Evolutionary conservation across 257 asterid genomes (phyloP), one percentile per base, ranked within the genome.

Genomic region (Salvia splendens): DNA sequence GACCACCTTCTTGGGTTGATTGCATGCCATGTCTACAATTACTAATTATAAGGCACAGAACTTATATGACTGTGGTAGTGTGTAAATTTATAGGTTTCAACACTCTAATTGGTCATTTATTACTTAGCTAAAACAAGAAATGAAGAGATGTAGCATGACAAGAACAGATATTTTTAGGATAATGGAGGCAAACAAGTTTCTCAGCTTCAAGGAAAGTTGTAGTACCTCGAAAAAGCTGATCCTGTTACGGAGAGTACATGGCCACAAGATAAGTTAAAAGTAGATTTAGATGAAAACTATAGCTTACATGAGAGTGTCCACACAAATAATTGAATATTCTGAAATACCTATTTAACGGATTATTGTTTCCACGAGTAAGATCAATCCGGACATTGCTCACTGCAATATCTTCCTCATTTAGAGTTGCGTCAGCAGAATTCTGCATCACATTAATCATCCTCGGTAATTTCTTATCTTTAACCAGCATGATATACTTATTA

Each of bases 151-250:
- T 5, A 48, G 16, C 10, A 48, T 63, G 4, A 7, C 8, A 35
- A 8, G 16, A 60, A 10, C 65, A 60, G 30, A 38, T 17, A 15
- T 8, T 17, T 3, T 9, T 5, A 57, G 64, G 46, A 43, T 43
- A 10, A 43, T 16, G 66, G 20, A 49, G 46, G 59, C 17, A 42
- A 30, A 33, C 3, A 12, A 63, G 41, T 38, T 35, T 53, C 15
- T n/a, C 11, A 56, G 69, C 43, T 48, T 54, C 24, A 30, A 60
- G 65, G 54, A 32, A 64, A 36, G 52, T 32, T 24, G 33, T 9
- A 54, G 69, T 84, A 92, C 96, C 98, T 87, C 46, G 83, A 85
- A 92, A 79, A 92, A 92, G 48, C 75, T 79, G 86, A 92, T 80
- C 81, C 97, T 92, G 96, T 75, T 32, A 79, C 41, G 54, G 79